phyloP scores from a whole-genome alignment of 1,139 yeast genomes.

The Arxiozyma bovina region DNA sequence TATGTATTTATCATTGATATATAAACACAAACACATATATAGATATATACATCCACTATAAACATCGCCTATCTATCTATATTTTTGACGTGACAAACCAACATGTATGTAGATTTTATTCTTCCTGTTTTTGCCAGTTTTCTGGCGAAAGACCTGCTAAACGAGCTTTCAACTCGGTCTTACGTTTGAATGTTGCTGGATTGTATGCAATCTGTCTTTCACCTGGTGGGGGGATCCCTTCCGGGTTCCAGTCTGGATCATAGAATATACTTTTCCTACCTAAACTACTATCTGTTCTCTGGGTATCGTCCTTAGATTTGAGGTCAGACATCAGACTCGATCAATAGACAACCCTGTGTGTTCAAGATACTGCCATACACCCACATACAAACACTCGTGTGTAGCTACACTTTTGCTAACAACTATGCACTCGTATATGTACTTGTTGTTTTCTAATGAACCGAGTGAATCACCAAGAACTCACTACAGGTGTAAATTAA shows the following conservation, averaged over 20 bases:
- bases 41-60: no score
- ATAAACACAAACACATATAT: background rate
- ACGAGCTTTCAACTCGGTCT: slow-evolving; percentile 9
- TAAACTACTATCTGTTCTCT: slow-evolving; percentile 6
- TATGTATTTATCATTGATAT: no score
- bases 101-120: background rate
- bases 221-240: slow-evolving; percentile 32
- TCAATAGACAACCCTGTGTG: background rate
- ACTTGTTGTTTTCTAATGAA: no score
- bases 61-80: no score
- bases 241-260: slow-evolving; percentile 39
- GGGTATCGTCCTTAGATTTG: background rate
- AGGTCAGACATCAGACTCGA: background rate
- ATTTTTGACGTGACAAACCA: no score
- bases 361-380: background rate
- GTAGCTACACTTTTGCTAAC: no score
- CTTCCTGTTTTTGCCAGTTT: background rate
- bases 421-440: no score
- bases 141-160: slow-evolving; percentile 11
- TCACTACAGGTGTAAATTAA: no score
- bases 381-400: background rate
- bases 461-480: background rate
- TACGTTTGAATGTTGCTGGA: slow-evolving; percentile 16
- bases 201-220: slow-evolving; percentile 22
- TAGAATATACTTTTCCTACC: slow-evolving; percentile 34